Evolutionary conservation across 352 stramenopile genomes (phyloP).

Genomic region (Thalassiosira ordinaria): DNA sequence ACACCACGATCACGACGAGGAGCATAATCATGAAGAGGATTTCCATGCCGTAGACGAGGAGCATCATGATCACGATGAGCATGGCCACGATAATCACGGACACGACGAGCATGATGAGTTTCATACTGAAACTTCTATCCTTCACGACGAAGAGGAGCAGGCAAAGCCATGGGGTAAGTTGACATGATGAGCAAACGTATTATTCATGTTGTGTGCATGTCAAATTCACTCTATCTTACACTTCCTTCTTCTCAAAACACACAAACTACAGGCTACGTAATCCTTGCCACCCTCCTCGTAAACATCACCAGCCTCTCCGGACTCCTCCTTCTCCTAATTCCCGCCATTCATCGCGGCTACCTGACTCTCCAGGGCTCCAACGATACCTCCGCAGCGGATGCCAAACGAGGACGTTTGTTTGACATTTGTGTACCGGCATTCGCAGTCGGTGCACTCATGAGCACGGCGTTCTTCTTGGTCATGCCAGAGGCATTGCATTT

Average conservation of each 20-base stretch:
- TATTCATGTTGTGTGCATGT: too few relatives aligned
- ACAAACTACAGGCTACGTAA: too few relatives aligned
- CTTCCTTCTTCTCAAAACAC: too few relatives aligned
- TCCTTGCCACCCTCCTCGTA: conserved; percentile 57
- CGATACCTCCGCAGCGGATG: conserved; percentile 50
- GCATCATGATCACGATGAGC: background rate
- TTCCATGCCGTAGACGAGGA: too few relatives aligned
- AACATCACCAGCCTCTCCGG: conserved; percentile 46
- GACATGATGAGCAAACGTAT: too few relatives aligned
- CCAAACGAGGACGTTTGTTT: conserved; percentile 60
- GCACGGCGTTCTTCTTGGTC: conserved; percentile 83
- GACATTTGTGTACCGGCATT: conserved; percentile 78
- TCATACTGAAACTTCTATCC: background rate
- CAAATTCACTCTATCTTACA: too few relatives aligned
- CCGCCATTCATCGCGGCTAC: conserved; percentile 36
- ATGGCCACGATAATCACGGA: background rate
- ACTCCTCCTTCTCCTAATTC: conserved; percentile 29
- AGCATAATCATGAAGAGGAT: too few relatives aligned
- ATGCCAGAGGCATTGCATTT: conserved; percentile 83
- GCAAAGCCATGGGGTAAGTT: conserved; percentile 7
- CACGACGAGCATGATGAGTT: background rate
- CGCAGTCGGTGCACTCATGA: conserved; percentile 80
- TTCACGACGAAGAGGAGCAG: background rate
- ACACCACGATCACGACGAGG: background rate
- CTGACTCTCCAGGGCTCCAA: conserved; percentile 25